Evolutionary conservation across 805 yeast genomes (phyloP).

Genomic region (Hanseniaspora guilliermondii): DNA sequence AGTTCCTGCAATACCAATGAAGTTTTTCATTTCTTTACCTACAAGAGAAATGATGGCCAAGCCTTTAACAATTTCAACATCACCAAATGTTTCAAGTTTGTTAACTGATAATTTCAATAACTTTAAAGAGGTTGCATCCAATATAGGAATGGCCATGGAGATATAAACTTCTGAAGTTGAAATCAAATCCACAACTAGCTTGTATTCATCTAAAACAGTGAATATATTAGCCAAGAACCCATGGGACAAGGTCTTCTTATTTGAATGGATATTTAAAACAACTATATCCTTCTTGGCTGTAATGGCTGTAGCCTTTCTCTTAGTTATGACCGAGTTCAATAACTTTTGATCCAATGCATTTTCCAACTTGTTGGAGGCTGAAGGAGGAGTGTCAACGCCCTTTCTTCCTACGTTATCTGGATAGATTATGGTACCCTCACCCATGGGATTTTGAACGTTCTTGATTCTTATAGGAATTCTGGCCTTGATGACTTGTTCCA

Average conservation of each 20-base stretch:
- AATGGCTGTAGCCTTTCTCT: conserved; percentile 82
- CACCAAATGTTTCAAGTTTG: conserved; percentile 69
- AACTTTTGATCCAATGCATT: conserved; percentile 17
- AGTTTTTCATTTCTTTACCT: conserved; percentile 93
- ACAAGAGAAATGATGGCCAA: conserved; percentile 89
- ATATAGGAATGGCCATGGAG: conserved; percentile 88
- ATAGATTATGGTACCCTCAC: conserved; percentile 84
- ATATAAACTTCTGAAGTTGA: conserved; percentile 97
- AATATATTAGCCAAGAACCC: conserved; percentile 90
- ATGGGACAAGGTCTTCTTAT: conserved; percentile 81
- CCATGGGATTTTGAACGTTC: conserved; percentile 88
- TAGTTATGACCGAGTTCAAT: conserved; percentile 34
- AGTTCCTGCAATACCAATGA: conserved; percentile 92
- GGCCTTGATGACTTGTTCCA: conserved; percentile 96
- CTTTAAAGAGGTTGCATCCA: conserved; percentile 45
- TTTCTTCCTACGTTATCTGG: conserved; percentile 78
- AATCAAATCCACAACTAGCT: conserved; percentile 84
- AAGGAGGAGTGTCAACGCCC: conserved; percentile 88
- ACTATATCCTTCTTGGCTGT: conserved; percentile 88
- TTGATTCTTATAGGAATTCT: conserved; percentile 93
- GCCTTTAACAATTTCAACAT: conserved; percentile 75
- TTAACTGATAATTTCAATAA: conserved; percentile 59
- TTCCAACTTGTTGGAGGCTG: conserved; percentile 68
- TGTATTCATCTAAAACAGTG: conserved; percentile 68
- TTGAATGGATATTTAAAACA: conserved; percentile 86